These are phyloP conservation scores for Zymoseptoria crescenta DNA, from an alignment of 2,329 filamentous ascomycete species.

Conservation along the genomic window DNA sequence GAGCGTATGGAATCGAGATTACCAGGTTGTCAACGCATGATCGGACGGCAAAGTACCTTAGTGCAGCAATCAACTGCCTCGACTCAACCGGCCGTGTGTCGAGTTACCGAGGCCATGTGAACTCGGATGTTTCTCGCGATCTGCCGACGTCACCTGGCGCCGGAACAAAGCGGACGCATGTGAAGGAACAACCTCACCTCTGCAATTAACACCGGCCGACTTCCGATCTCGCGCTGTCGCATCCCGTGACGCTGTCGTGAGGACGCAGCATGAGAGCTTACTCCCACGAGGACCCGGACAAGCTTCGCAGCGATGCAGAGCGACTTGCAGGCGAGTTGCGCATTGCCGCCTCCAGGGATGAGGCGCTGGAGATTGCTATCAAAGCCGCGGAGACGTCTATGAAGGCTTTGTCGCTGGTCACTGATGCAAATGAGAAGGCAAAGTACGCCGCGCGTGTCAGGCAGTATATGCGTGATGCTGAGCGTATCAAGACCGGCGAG, in stretches of 20 bases:
- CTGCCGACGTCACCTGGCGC: background rate
- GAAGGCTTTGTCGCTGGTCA: slow-evolving; percentile 58
- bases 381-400: slow-evolving; percentile 74
- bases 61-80: background rate
- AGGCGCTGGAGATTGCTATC: slow-evolving; percentile 69
- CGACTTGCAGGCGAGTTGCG: slow-evolving; percentile 15
- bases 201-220: background rate
- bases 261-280: slow-evolving; percentile 8
- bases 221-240: background rate
- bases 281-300: slow-evolving; percentile 12
- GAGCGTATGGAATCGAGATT: background rate
- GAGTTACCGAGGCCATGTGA: background rate
- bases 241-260: background rate
- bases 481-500: slow-evolving; percentile 58
- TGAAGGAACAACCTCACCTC: background rate
- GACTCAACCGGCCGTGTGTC: background rate
- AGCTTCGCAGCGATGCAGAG: slow-evolving; percentile 17
- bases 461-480: slow-evolving; percentile 62
- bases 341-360: slow-evolving; percentile 31
- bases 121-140: slow-evolving; percentile 2
- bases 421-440: slow-evolving; percentile 54
- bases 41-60: background rate
- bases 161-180: background rate
- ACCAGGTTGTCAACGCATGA: background rate
- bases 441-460: slow-evolving; percentile 61